phyloP scores from a whole-genome alignment of 2,329 filamentous ascomycete genomes.

The Cordyceps fumosorosea region DNA sequence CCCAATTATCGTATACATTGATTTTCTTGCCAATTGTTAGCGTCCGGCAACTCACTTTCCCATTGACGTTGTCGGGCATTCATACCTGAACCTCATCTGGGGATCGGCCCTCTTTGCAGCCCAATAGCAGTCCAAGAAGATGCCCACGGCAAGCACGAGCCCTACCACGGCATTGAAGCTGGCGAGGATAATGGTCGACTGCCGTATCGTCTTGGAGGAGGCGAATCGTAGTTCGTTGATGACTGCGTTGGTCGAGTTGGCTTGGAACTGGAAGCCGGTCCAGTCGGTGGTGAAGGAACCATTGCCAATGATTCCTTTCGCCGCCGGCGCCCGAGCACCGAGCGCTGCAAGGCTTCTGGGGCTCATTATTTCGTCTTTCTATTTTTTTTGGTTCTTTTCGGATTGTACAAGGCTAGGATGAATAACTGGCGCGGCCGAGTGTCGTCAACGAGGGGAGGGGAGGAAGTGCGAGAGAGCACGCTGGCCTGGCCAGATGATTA shows the following conservation, averaged over 20 bases:
- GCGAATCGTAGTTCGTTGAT: constrained; percentile 47
- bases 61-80: background rate
- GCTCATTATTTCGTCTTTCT: background rate
- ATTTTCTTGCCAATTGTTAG: constrained; percentile 23
- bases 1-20: constrained; percentile 37
- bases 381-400: background rate
- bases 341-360: background rate
- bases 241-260: constrained; percentile 39
- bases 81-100: constrained; percentile 37
- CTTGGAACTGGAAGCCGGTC: constrained; percentile 24
- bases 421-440: background rate
- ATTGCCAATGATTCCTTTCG: constrained; percentile 4
- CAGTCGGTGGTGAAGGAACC: constrained; percentile 8
- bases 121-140: constrained; percentile 50
- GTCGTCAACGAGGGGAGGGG: background rate
- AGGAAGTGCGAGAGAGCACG: background rate
- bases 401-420: no score
- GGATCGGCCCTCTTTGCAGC: constrained; percentile 35
- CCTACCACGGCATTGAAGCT: constrained; percentile 55
- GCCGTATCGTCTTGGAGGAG: constrained; percentile 51
- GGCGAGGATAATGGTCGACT: constrained; percentile 55
- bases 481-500: constrained; percentile 11
- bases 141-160: constrained; percentile 48
- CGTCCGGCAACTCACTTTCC: background rate
- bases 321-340: background rate